Conservation (phyloP, 768 basidiomycete genomes). For the Leucosporidium scottii region DNA sequence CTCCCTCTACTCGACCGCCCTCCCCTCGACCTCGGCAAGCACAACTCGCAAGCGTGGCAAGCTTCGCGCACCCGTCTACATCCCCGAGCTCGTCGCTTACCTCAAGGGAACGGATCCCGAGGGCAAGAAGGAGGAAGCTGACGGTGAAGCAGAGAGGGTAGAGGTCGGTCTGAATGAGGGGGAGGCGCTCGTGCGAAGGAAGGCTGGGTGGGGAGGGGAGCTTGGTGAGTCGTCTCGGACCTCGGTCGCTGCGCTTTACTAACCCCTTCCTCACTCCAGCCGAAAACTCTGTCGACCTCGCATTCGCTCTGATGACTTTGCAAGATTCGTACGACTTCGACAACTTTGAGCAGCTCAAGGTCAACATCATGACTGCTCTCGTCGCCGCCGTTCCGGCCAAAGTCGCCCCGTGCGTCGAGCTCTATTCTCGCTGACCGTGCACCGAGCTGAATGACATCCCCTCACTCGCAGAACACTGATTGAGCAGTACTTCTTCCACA, state of each 20-base stretch:
- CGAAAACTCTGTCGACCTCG: constrained; percentile 81
- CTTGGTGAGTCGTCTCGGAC: constrained; percentile 57
- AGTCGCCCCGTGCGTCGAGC: constrained; percentile 65
- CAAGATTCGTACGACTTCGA: constrained; percentile 80
- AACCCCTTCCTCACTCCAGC: constrained; percentile 48
- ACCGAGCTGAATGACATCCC: neutral
- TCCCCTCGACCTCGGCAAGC: constrained; percentile 65
- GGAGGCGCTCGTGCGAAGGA: constrained; percentile 75
- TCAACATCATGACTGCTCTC: constrained; percentile 69
- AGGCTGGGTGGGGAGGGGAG: constrained; percentile 77
- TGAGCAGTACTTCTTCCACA: constrained; percentile 88
- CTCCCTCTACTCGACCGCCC: constrained; percentile 55
- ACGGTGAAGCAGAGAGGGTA: constrained; percentile 63
- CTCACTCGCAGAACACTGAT: constrained; percentile 57
- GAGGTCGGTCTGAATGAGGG: constrained; percentile 74
- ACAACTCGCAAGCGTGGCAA: constrained; percentile 73
- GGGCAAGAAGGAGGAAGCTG: constrained; percentile 53
- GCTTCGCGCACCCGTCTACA: constrained; percentile 73
- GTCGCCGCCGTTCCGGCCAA: constrained; percentile 69
- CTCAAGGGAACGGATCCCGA: constrained; percentile 51
- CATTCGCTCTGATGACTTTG: constrained; percentile 62
- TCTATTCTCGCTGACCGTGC: neutral
- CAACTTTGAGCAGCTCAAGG: constrained; percentile 66
- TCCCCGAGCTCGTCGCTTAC: constrained; percentile 71
- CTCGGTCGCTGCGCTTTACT: too few species aligned